Base-by-base conservation (phyloP, 2,329 filamentous ascomycete genomes). In the Fusarium equiseti region DNA sequence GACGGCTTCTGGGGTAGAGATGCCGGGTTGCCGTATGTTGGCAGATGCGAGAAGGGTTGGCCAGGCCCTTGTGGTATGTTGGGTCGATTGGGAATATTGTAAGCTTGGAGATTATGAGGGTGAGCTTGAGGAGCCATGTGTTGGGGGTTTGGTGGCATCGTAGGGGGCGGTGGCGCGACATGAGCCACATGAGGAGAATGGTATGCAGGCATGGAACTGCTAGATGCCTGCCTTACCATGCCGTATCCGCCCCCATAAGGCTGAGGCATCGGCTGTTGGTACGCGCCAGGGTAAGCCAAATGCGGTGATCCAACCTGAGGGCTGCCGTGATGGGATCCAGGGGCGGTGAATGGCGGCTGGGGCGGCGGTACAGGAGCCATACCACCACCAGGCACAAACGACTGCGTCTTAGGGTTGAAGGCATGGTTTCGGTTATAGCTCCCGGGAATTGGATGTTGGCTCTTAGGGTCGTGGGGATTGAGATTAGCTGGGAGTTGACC, bases 391-490 rank as follows among this genome's bases (percentile, higher is more conserved):
- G 95, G 95, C 26, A 97, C 89, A 79, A 98, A 98, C 0, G 95
- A 92, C 77, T 97, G 93, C 18, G 93, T 98, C 82, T 97, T 95
- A 1, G 95, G 95, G 77, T 98, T 98, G 83, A 98, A 98, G 15
- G 92, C 89, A 74, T 94, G 93, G 54, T 81, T 82, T 62, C 94
- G 88, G 77, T 92, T 93, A 72, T 89, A 97, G 80, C 91, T 96
- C 38, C 93, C 93, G 16, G 94, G 93, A 60, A 97, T 90, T 8
- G 93, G 92, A 78, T 97, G 93, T 77, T 94, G 91, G 62, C 88
- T 89, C 79, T 92, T 90, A 11, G 90, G 88, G 74, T 92, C 92
- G 66, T 92, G 86, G 27, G 92, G 90, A 51, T 90, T 90, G 54
- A 87, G 85, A 68, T 92, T 89, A 20, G 85, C 88, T 6, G 93